Base-by-base conservation (phyloP, 2,329 filamentous ascomycete species). In the Penicillium sp. region DNA sequence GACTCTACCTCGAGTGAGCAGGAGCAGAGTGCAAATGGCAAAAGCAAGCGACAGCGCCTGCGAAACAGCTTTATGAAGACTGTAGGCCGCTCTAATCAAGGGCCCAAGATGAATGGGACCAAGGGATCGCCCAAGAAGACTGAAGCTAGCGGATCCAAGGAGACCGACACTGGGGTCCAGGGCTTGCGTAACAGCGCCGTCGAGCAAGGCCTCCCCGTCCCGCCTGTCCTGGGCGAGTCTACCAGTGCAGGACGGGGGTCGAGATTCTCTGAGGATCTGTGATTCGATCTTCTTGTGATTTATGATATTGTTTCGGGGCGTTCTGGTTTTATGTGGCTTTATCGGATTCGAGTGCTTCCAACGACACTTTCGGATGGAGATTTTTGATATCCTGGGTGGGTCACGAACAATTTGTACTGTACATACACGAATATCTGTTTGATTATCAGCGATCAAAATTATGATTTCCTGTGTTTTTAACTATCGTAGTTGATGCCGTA, bases 231-330 rank as follows among this genome's bases (percentile, higher is more conserved):
- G 40, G 52, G 50, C n/a, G 65, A 66, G 12, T 64, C 60, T 35
- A 48, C 59, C 38, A 62, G 60, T 46, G 55, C 62, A 12, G 59
- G 54, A 10, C 62, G 68, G 5, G 67, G 67, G 39, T 71, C 68
- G 2, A 57, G 66, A 42, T 71, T 71, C 47, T 70, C 67, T 1
- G 68, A 71, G 38, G 66, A 69, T 55, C 46, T 71, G 45, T 71
- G 49, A 63, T 57, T 10, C 55, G 18, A 40, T 51, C 7, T 45
- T 52, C 20, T 53, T 31, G 15, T 55, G 42, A 42, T 52, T 18
- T 51, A n/a, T 44, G 20, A 51, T 39, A 20, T 32, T 47, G 12
- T 31, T 6, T 27, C 32, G 35, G 15, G 37, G 38, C 38, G 38
- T 37, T 44, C 45, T 29, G 15, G 15, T 44, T 13, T 25, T 23